Base-by-base conservation (phyloP, 1,139 yeast species). In the Taphrina confusa region DNA sequence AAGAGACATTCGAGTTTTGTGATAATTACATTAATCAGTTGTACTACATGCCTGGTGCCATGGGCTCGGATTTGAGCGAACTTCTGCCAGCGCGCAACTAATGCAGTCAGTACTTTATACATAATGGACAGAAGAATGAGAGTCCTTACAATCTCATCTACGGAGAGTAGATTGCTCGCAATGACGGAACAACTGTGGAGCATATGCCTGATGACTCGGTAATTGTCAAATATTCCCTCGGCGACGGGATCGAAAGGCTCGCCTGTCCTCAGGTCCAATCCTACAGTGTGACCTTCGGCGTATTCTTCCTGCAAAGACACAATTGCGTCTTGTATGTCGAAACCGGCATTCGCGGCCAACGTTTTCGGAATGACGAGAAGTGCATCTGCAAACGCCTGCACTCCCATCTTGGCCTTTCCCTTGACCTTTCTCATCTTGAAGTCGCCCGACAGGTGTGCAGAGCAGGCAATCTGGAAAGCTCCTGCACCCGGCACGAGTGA, bases 151-250 rank as follows among this genome's bases (percentile, higher is more conserved):
- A 94, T 80, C 75, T 94, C 98, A 74, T 94, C 99, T 76, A 98
- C 92, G 65, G 92, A 79, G 67, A 94, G 79, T 69, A 94, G 78
- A 73, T 94, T 94, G 65, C 94, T 84, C 0, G 98, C 92, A 70
- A 94, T 94, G 61, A 97, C 96, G 3, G 95, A 86, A 44, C 97
- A 96, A 57, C 95, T 84, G 59, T 91, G 84, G 61, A 94, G 78
- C 25, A 96, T 96, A 72, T 94, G 92, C 76, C 98, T 83, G 64
- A 92, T 76, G 45, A 92, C 98, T 67, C 98, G 79, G 77, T 82
- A 92, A 36, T 95, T 87, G 75, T 94, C 99, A 95, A 96, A 94
- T 63, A 94, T 82, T 64, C 98, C 98, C 71, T 89, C 96, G 61
- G 87, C 81, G 8, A 89, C 79, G 50, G 98, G 97, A 71, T 92